Conservation (phyloP, 2,329 filamentous ascomycete genomes). For the Sphaerulina musiva region DNA sequence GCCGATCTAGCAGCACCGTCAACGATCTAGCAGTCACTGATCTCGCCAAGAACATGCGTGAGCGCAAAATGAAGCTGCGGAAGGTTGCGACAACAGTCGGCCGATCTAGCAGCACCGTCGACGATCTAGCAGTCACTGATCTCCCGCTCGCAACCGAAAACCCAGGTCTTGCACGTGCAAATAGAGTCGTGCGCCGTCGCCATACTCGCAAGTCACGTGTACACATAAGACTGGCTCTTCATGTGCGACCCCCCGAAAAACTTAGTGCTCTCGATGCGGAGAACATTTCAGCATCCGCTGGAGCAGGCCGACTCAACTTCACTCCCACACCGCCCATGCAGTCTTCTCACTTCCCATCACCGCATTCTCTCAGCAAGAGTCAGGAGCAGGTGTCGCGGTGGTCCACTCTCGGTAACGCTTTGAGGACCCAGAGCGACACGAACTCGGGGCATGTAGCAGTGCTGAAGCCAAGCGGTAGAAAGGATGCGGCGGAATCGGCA, state of each 20-base stretch:
- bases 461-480: not conserved
- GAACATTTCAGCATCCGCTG: not conserved
- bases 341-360: not conserved
- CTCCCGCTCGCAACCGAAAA: not conserved
- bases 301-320: not conserved
- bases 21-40: not conserved
- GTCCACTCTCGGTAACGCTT: not conserved
- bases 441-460: not conserved
- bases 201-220: too few relatives aligned
- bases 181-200: too few relatives aligned
- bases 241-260: too few relatives aligned
- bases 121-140: not conserved
- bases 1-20: not conserved
- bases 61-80: not conserved
- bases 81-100: not conserved
- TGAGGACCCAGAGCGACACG: not conserved
- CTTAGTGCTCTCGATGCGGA: not conserved
- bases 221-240: too few relatives aligned
- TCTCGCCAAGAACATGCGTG: not conserved
- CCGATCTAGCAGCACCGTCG: not conserved
- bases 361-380: not conserved
- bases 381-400: not conserved
- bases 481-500: not conserved
- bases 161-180: not conserved
- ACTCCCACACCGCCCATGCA: constrained; percentile 5